These are phyloP conservation scores for Malassezia sp. DNA, from an alignment of 1,284 basidiomycete species.

Conservation along the genomic window DNA sequence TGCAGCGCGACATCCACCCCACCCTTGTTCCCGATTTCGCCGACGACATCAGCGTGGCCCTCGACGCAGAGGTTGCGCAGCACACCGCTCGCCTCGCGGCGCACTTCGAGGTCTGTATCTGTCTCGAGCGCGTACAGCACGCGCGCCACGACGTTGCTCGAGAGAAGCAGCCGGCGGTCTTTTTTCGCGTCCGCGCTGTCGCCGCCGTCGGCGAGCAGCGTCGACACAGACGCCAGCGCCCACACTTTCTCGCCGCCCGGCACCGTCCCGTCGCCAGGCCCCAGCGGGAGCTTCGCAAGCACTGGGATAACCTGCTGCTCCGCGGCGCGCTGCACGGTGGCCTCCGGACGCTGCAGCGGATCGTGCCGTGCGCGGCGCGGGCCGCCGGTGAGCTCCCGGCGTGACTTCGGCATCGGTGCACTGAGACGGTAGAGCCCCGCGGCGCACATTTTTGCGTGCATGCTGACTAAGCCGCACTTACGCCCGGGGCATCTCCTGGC, in stretches of 20 bases:
- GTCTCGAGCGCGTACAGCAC: conserved; percentile 29
- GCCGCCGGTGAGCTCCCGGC: conserved; percentile 3
- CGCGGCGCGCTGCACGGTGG: neutral
- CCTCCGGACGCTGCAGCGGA: conserved; percentile 6
- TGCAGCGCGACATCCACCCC: conserved; percentile 22
- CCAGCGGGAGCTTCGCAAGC: conserved; percentile 24
- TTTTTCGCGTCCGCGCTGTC: too few species aligned
- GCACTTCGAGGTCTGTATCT: conserved; percentile 28
- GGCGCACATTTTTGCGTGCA: too few species aligned
- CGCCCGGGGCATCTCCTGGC: too few species aligned
- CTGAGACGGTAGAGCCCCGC: neutral
- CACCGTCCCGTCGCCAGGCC: conserved; percentile 9
- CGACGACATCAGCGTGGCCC: conserved; percentile 24
- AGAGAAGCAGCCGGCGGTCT: conserved; percentile 18
- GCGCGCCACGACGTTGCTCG: conserved; percentile 26
- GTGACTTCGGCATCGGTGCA: conserved; percentile 18
- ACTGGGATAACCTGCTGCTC: conserved; percentile 28
- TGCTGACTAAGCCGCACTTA: too few species aligned
- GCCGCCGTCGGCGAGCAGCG: conserved; percentile 26
- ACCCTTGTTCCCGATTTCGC: conserved; percentile 29
- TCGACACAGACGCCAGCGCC: conserved; percentile 36
- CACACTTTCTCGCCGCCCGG: conserved; percentile 34
- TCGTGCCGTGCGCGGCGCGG: conserved; percentile 8
- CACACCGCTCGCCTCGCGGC: conserved; percentile 38
- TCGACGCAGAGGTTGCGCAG: conserved; percentile 44